Evolutionary conservation across 2,329 filamentous ascomycete species (phyloP).

Genomic region (Byssoonygena ceratinophila): DNA sequence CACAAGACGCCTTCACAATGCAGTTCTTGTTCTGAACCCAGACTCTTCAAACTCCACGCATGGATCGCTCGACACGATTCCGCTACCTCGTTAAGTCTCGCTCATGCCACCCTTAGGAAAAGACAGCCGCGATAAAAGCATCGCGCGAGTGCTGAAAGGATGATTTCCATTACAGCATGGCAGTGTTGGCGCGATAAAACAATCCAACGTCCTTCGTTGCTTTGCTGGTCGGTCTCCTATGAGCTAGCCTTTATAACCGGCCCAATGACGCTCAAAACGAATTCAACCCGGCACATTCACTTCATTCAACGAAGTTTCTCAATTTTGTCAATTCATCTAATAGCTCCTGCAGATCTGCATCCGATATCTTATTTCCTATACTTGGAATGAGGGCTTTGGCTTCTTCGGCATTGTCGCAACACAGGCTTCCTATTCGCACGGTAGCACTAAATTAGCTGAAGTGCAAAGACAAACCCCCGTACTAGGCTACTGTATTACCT

Average conservation of each 20-base stretch:
- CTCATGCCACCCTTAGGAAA: background rate
- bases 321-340: slow-evolving; percentile 86
- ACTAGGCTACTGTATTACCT: slow-evolving; percentile 43
- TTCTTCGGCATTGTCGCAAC: slow-evolving; percentile 86
- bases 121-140: too few relatives aligned
- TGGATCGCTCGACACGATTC: background rate
- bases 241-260: too few relatives aligned
- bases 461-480: background rate
- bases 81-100: background rate
- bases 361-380: slow-evolving; percentile 76
- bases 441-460: slow-evolving; percentile 5
- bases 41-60: background rate
- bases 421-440: slow-evolving; percentile 60
- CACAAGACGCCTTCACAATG: background rate
- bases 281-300: background rate
- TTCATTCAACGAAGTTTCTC: slow-evolving; percentile 39
- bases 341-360: slow-evolving; percentile 77
- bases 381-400: slow-evolving; percentile 92
- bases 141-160: too few relatives aligned
- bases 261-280: background rate
- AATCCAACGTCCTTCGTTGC: background rate
- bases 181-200: too few relatives aligned
- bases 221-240: background rate
- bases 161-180: too few relatives aligned
- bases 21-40: background rate